Evolutionary conservation across 495 filamentous ascomycete genomes (phyloP).

Genomic region (Hamigera avellanea): DNA sequence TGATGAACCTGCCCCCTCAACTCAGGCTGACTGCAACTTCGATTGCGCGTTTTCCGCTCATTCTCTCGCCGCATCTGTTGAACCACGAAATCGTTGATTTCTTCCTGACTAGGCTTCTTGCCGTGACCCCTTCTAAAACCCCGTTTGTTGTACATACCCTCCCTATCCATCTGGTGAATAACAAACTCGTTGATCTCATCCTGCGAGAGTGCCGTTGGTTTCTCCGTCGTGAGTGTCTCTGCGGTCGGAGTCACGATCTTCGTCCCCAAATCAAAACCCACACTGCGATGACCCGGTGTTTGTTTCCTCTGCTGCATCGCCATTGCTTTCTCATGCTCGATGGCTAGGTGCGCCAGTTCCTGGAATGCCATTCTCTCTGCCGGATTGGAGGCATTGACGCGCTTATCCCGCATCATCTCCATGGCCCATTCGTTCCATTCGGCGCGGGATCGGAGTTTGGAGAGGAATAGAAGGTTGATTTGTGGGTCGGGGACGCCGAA

Average conservation of each 20-base stretch:
- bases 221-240: constrained; percentile 1
- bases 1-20: constrained; percentile 2
- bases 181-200: constrained; percentile 20
- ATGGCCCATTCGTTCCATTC: constrained; percentile 19
- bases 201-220: constrained; percentile 5
- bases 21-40: constrained; percentile 16
- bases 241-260: not conserved
- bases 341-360: constrained; percentile 13
- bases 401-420: constrained; percentile 14
- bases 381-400: constrained; percentile 9
- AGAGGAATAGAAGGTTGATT: constrained; percentile 17
- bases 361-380: constrained; percentile 12
- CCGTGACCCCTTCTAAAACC: constrained; percentile 7
- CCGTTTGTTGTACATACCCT: constrained; percentile 2
- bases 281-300: not conserved
- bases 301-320: not conserved
- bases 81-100: constrained; percentile 22
- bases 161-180: constrained; percentile 11
- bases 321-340: constrained; percentile 11
- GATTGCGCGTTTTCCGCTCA: constrained; percentile 8
- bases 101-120: constrained; percentile 19
- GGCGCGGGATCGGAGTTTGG: constrained; percentile 15
- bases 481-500: constrained; percentile 17
- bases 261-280: not conserved
- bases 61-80: constrained; percentile 19